A percentile compares a stretch with the other conserved stretches of the same genome.
Conservation (phyloP, 2,329 filamentous ascomycete species). For the Teratosphaeria destructans region DNA sequence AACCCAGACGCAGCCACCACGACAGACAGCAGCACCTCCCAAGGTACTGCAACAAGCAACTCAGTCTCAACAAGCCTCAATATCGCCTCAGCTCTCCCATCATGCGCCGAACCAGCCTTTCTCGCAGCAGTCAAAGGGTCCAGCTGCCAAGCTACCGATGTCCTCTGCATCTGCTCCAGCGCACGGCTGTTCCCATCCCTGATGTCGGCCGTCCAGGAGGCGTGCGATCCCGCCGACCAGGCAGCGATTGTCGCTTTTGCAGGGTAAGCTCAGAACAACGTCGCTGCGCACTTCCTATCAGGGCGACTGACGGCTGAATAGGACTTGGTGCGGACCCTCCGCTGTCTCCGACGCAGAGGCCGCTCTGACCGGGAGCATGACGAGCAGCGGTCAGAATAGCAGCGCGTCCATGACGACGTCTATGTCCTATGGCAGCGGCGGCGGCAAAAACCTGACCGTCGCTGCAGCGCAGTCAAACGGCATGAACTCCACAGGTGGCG, state of each 20-base stretch:
- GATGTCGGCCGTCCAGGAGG: slow-evolving; percentile 2
- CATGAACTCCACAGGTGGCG: not conserved
- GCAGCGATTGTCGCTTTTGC: slow-evolving; percentile 6
- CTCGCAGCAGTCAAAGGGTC: slow-evolving; percentile 7
- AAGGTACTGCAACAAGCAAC: not conserved
- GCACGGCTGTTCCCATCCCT: slow-evolving; percentile 5
- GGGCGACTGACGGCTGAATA: not conserved
- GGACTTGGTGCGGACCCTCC: slow-evolving; percentile 6
- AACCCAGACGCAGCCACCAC: not conserved
- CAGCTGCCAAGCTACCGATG: slow-evolving; percentile 8
- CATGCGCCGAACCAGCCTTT: slow-evolving; percentile 8
- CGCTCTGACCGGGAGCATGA: not conserved
- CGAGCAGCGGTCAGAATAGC: not conserved
- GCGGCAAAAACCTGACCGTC: not conserved
- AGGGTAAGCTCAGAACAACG: not conserved
- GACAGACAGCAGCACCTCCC: not conserved
- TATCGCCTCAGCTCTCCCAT: slow-evolving; percentile 3
- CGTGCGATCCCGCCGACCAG: slow-evolving; percentile 6
- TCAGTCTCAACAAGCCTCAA: not conserved
- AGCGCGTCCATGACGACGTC: not conserved
- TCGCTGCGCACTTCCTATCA: not conserved
- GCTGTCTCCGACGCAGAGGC: not conserved
- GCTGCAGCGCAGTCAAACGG: not conserved
- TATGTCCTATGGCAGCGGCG: not conserved
- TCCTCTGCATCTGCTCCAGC: slow-evolving; percentile 10